Evolutionary conservation across 192 early-diverging fungal species (phyloP), one percentile per base, ranked within the genome.

Genomic region (Dispira simplex): DNA sequence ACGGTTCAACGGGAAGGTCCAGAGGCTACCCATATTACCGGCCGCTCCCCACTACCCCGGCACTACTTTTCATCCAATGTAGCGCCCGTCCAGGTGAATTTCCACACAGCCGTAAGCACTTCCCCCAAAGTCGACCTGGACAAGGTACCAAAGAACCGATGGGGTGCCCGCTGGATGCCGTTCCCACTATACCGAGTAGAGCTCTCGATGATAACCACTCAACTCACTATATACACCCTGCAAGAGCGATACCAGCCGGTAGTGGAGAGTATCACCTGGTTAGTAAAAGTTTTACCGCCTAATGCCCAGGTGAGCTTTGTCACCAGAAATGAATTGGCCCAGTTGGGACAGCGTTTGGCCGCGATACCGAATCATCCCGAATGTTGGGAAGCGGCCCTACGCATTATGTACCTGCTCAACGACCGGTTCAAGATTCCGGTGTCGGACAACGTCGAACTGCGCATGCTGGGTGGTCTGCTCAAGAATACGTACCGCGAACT

Each of bases 331-430:
- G 39, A 27, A 13, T 14, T 60, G 58, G 13, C 32, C 43, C 32
- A 43, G 11, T 44, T 60, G 27, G 58, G 58, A 18, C 58, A 60
- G 13, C 39, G 32, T 18, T 32, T 60, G 12, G 39, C 21, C 14
- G 26, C 9, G 16, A 13, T 1, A 10, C 12, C 58, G 32, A 44
- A 60, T 27, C 32, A 60, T 21, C 14, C 11, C 14, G 14, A 18
- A n/a, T 44, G 39, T 32, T 60, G 58, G 58, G 26, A 44, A 27
- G 58, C 58, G 10, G 58, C 58, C 32, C 32, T 60, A 21, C 58
- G 58, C 12, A 11, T 60, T 18, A 28, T 60, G 26, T 14, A 60
- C 32, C 26, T 60, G 8, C 11, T 60, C 3, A 44, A n/a, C 9
- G 11, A 43, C 58, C 18, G 27, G 12, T 44, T 60, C 5, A 60